These are phyloP conservation scores for Phylloporus rhodoxanthus DNA, from an alignment of 768 basidiomycete species.

Conservation along the genomic window DNA sequence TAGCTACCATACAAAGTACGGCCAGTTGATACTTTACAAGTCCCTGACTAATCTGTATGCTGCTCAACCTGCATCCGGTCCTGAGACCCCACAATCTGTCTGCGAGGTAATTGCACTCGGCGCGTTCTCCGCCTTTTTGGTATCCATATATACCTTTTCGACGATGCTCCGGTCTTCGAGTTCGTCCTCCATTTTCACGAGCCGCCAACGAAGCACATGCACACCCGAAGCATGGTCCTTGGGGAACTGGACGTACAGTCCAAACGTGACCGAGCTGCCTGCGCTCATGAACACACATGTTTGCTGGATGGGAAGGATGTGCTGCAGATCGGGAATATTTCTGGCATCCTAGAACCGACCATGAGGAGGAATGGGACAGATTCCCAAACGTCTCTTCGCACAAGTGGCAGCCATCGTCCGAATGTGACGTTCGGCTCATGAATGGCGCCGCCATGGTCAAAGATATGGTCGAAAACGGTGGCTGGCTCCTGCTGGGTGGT, in stretches of 20 bases:
- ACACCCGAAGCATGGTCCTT: slow-evolving; percentile 31
- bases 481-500: slow-evolving; percentile 66
- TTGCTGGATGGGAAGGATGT: slow-evolving; percentile 57
- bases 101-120: slow-evolving; percentile 24
- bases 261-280: slow-evolving; percentile 30
- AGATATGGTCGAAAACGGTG: slow-evolving; percentile 61
- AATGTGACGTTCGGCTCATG: slow-evolving; percentile 41
- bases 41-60: background rate
- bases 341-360: slow-evolving; percentile 60
- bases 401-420: slow-evolving; percentile 45
- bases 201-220: slow-evolving; percentile 28
- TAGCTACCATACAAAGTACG: background rate
- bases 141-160: slow-evolving; percentile 29
- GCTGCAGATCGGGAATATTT: slow-evolving; percentile 55
- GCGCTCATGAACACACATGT: slow-evolving; percentile 37
- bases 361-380: slow-evolving; percentile 40
- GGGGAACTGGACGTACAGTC: slow-evolving; percentile 40
- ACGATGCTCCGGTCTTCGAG: slow-evolving; percentile 13
- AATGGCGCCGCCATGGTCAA: slow-evolving; percentile 41
- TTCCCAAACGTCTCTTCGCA: slow-evolving; percentile 51
- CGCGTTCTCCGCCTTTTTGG: slow-evolving; percentile 20
- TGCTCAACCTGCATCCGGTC: slow-evolving; percentile 6
- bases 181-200: slow-evolving; percentile 25
- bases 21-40: background rate
- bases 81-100: slow-evolving; percentile 21